Evolutionary conservation across 2,329 filamentous ascomycete genomes (phyloP).

Genomic region (Ophiostoma sp.): DNA sequence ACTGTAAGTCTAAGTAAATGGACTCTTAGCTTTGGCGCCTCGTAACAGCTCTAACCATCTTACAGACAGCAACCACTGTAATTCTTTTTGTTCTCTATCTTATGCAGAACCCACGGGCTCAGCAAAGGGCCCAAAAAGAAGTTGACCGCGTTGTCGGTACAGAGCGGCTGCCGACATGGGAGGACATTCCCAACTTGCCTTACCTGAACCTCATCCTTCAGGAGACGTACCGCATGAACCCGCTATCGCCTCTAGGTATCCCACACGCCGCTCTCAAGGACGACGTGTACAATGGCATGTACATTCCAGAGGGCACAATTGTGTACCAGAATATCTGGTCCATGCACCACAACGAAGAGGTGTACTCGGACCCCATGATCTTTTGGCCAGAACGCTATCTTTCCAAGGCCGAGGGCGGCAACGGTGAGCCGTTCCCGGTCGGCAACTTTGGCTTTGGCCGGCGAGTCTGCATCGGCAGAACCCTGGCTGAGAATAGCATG

Average conservation of each 20-base stretch:
- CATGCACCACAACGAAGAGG: slow-evolving; percentile 41
- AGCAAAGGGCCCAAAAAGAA: slow-evolving; percentile 38
- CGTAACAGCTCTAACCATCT: not conserved
- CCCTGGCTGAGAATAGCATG: slow-evolving; percentile 8
- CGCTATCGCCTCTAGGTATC: slow-evolving; percentile 34
- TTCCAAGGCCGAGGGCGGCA: slow-evolving; percentile 29
- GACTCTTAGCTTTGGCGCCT: not conserved
- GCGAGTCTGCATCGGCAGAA: slow-evolving; percentile 41
- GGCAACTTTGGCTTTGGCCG: slow-evolving; percentile 50
- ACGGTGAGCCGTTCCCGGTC: slow-evolving; percentile 36
- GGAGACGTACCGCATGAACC: slow-evolving; percentile 44
- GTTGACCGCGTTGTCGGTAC: slow-evolving; percentile 40
- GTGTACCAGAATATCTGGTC: slow-evolving; percentile 42
- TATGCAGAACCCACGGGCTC: slow-evolving; percentile 39
- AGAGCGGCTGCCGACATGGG: slow-evolving; percentile 36
- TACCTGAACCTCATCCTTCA: slow-evolving; percentile 42
- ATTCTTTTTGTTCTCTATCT: slow-evolving; percentile 44
- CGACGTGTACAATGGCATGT: slow-evolving; percentile 36
- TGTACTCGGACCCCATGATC: slow-evolving; percentile 36
- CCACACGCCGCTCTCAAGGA: slow-evolving; percentile 41
- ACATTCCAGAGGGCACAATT: slow-evolving; percentile 32
- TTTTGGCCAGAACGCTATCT: slow-evolving; percentile 39
- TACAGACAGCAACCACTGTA: slow-evolving; percentile 36
- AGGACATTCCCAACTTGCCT: slow-evolving; percentile 36
- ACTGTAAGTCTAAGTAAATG: slow-evolving; percentile 30